A percentile compares a stretch with the other conserved stretches of the same genome.
Evolutionary conservation across 306 rosid genomes (phyloP).

Genomic region (Ormosia semicastrata): DNA sequence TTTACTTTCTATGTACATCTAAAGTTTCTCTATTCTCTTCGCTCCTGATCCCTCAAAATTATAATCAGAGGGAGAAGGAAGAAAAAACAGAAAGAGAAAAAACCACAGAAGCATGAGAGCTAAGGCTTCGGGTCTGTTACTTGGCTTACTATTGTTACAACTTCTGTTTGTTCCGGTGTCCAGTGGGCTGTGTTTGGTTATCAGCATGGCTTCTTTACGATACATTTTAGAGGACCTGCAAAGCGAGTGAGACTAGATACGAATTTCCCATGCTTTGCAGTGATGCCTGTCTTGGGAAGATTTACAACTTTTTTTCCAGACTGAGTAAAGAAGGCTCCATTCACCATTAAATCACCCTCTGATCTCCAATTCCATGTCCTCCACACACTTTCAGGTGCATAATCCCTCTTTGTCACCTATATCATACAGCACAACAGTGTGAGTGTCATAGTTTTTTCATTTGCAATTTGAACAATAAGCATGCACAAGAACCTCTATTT

Average conservation of each 20-base stretch:
- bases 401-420: conserved; percentile 58
- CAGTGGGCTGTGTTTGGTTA: background rate
- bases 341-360: conserved; percentile 47
- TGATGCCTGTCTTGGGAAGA: background rate
- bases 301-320: conserved; percentile 4
- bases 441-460: background rate
- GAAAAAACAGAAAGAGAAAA: background rate
- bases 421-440: background rate
- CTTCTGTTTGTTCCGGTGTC: background rate
- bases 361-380: conserved; percentile 57
- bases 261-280: conserved; percentile 35
- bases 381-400: conserved; percentile 47
- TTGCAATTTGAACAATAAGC: background rate
- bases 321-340: conserved; percentile 42
- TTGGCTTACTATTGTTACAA: background rate
- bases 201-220: conserved; percentile 35
- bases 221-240: conserved; percentile 51
- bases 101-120: background rate
- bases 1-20: background rate
- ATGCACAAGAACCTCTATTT: background rate
- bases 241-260: conserved; percentile 44
- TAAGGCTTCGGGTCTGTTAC: background rate
- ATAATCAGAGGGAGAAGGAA: background rate
- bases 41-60: background rate
- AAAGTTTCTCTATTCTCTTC: background rate